Percentiles rank a stretch among this genome's conserved stretches.
These are phyloP conservation scores for Coelastrella sp. DNA, from an alignment of 139 green algal species.

Conservation along the genomic window DNA sequence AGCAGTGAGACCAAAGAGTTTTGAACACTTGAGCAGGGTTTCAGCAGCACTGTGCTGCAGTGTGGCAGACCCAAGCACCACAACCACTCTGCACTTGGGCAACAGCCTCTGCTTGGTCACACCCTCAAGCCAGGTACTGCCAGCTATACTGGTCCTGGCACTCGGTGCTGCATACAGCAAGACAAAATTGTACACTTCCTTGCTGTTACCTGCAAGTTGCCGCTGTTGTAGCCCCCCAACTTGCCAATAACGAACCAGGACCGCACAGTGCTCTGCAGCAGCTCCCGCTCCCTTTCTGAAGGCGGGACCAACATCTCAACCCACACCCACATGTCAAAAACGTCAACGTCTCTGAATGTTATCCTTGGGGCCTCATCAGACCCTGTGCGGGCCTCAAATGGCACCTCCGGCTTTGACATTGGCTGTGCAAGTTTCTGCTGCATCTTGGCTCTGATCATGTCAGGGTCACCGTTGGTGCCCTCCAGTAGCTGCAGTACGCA, in stretches of 20 bases:
- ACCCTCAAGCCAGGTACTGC: too few relatives aligned
- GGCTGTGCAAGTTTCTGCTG: conserved; percentile 32
- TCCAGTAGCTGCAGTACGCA: conserved; percentile 50
- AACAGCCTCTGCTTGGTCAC: too few relatives aligned
- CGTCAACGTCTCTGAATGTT: conserved; percentile 70
- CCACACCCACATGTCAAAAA: conserved; percentile 75
- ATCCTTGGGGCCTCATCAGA: conserved; percentile 54
- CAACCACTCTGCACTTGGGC: background rate
- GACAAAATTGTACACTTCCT: background rate
- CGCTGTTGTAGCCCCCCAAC: conserved; percentile 87
- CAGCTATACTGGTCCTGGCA: too few relatives aligned
- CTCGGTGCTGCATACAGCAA: too few relatives aligned
- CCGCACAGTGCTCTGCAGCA: conserved; percentile 76
- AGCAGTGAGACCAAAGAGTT: too few relatives aligned
- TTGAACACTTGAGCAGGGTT: too few relatives aligned
- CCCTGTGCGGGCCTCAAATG: conserved; percentile 46
- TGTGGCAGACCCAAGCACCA: background rate
- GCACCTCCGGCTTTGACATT: background rate
- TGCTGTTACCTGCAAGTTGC: conserved; percentile 83
- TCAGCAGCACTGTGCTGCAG: too few relatives aligned
- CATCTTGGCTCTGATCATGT: conserved; percentile 64
- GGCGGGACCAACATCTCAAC: conserved; percentile 47
- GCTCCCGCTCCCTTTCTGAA: conserved; percentile 69
- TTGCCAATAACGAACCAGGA: conserved; percentile 92
- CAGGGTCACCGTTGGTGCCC: conserved; percentile 64